Percentiles rank a stretch among this genome's conserved stretches.
Conservation (phyloP, 108 stramenopile genomes). For the Nitzschia sp. region DNA sequence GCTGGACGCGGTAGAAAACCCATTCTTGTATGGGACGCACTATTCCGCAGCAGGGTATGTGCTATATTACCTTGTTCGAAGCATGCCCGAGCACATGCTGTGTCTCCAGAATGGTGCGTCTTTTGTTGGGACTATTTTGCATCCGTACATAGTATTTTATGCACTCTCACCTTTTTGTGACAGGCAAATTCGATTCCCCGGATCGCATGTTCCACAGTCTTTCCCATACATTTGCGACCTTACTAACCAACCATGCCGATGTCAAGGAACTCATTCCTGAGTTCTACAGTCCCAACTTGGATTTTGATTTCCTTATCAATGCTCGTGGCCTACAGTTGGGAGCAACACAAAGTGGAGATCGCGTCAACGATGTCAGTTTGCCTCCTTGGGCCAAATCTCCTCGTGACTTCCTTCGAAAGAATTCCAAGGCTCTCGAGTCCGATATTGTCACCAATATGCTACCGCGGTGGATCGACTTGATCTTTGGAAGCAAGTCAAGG, state of each 20-base stretch:
- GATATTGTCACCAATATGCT: slow-evolving; percentile 79
- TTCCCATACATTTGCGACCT: slow-evolving; percentile 69
- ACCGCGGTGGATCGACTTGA: slow-evolving; percentile 97
- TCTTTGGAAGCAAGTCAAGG: slow-evolving; percentile 91
- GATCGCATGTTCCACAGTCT: slow-evolving; percentile 94
- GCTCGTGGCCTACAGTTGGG: slow-evolving; percentile 89
- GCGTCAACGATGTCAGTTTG: slow-evolving; percentile 84
- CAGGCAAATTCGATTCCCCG: slow-evolving; percentile 93
- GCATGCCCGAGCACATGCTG: slow-evolving; percentile 96
- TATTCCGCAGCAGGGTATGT: slow-evolving; percentile 97
- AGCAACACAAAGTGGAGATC: slow-evolving; percentile 82
- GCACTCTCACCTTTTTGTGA: neutral
- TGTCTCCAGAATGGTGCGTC: slow-evolving; percentile 92
- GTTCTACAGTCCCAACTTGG: slow-evolving; percentile 78
- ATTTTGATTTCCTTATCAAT: slow-evolving; percentile 92
- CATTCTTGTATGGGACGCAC: slow-evolving; percentile 95
- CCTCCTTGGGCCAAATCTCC: slow-evolving; percentile 91
- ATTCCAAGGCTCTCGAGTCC: slow-evolving; percentile 92
- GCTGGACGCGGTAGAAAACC: slow-evolving; percentile 63
- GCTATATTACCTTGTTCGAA: slow-evolving; percentile 93
- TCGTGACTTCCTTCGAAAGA: slow-evolving; percentile 85
- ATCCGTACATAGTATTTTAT: too few relatives aligned
- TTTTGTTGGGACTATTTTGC: slow-evolving; percentile 1
- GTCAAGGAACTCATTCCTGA: slow-evolving; percentile 98
- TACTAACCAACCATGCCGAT: slow-evolving; percentile 90